A percentile compares a stretch with the other conserved stretches of the same genome.
phyloP scores from a whole-genome alignment of 2,329 filamentous ascomycete genomes.

The Calonectria pteridis region DNA sequence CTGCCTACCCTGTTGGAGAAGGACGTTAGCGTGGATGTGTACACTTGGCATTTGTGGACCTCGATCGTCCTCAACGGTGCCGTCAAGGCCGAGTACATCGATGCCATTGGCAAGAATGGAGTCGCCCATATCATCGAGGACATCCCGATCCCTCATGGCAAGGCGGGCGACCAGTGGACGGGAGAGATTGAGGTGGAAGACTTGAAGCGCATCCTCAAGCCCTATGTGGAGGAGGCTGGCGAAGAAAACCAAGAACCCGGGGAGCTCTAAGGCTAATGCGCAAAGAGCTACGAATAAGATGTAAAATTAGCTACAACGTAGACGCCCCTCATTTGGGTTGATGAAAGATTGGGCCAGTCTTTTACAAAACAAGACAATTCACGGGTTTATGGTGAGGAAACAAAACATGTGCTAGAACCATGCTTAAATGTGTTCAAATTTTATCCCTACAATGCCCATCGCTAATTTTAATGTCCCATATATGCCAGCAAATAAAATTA shows the following conservation, averaged over 20 bases:
- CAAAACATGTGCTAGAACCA: background rate
- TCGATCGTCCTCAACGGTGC: slow-evolving; percentile 83
- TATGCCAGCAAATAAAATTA: background rate
- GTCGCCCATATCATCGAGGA: slow-evolving; percentile 82
- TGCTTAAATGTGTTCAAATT: background rate
- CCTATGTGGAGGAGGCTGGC: slow-evolving; percentile 42
- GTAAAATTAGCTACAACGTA: background rate
- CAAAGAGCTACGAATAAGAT: background rate
- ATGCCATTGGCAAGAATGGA: slow-evolving; percentile 81
- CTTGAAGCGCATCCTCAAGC: slow-evolving; percentile 45
- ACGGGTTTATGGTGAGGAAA: background rate
- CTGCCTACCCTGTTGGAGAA: slow-evolving; percentile 79
- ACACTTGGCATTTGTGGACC: slow-evolving; percentile 75
- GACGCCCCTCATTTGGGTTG: background rate
- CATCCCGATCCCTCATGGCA: slow-evolving; percentile 82
- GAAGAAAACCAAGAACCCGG: background rate
- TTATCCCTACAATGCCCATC: background rate
- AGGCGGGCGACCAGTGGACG: slow-evolving; percentile 24
- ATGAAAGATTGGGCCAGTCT: background rate
- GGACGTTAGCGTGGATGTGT: slow-evolving; percentile 78
- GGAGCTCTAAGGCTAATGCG: slow-evolving; percentile 26
- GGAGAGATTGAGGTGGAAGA: slow-evolving; percentile 47
- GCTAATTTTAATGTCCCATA: background rate
- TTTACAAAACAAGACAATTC: background rate
- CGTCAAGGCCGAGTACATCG: slow-evolving; percentile 72